These are phyloP conservation scores for Botrytis squamosa DNA, from an alignment of 2,329 filamentous ascomycete genomes.

Conservation along the genomic window DNA sequence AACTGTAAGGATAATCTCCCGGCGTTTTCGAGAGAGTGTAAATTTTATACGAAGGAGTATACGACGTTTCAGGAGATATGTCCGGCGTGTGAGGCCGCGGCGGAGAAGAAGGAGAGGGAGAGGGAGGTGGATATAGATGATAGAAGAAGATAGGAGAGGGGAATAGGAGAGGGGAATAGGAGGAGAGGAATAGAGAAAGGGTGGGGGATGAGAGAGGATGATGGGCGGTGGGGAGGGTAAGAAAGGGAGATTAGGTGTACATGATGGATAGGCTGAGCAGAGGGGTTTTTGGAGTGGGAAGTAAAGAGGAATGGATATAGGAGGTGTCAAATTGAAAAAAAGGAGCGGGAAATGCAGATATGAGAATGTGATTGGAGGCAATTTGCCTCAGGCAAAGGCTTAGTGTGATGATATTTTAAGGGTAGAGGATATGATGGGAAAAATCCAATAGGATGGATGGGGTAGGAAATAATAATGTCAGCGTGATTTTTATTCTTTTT, in stretches of 20 bases:
- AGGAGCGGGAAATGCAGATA: background rate
- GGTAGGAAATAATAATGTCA: no score
- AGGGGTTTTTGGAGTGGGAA: accelerated
- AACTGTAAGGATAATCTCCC: background rate
- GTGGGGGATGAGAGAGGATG: accelerated
- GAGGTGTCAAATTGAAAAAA: background rate
- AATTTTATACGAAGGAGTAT: background rate
- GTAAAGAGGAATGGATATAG: no score
- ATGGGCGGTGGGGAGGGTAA: no score
- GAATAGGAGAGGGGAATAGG: no score
- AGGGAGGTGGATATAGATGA: no score
- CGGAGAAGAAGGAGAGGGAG: background rate
- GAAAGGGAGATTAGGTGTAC: no score
- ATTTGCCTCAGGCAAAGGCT: no score
- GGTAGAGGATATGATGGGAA: background rate
- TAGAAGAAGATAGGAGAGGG: background rate
- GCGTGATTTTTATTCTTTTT: background rate
- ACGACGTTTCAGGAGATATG: background rate
- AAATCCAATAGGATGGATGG: background rate
- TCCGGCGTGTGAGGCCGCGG: background rate
- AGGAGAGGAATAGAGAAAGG: no score
- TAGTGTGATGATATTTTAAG: background rate
- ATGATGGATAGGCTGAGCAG: no score
- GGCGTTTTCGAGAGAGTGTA: background rate
- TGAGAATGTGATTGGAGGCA: no score